Conservation (phyloP, 2,329 filamentous ascomycete genomes). For the Hypoxylon rubiginosum region DNA sequence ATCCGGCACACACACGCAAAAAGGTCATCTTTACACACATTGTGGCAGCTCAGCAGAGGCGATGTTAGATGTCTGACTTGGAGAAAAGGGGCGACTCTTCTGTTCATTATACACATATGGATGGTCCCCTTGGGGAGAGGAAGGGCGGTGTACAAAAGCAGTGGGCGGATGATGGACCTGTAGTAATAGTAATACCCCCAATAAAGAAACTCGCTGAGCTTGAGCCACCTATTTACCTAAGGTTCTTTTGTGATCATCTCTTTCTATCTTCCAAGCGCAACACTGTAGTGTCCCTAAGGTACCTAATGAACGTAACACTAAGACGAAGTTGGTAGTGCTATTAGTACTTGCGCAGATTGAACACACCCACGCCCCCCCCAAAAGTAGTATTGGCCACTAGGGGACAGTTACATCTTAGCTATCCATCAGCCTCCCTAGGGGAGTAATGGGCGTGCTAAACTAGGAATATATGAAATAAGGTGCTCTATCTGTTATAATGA, state of each 20-base stretch:
- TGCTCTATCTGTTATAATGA: background rate
- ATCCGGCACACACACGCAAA: slow-evolving; percentile 11
- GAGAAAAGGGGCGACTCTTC: background rate
- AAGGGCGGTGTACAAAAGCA: slow-evolving; percentile 31
- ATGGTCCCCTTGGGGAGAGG: background rate
- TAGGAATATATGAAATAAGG: too few relatives aligned
- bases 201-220: slow-evolving; percentile 45
- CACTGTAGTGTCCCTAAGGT: too few relatives aligned
- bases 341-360: too few relatives aligned
- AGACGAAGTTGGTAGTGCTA: too few relatives aligned
- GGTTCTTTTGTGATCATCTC: too few relatives aligned
- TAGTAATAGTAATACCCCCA: slow-evolving; percentile 52
- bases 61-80: background rate
- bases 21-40: slow-evolving; percentile 17
- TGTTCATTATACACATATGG: background rate
- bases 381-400: too few relatives aligned
- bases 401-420: too few relatives aligned
- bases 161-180: slow-evolving; percentile 32
- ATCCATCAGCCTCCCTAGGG: too few relatives aligned
- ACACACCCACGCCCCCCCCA: too few relatives aligned
- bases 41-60: slow-evolving; percentile 21
- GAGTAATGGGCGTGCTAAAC: too few relatives aligned
- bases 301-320: too few relatives aligned
- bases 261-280: too few relatives aligned
- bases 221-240: slow-evolving; percentile 30